Evolutionary conservation across 306 rosid genomes (phyloP).

Genomic region (Styphnolobium japonicum): DNA sequence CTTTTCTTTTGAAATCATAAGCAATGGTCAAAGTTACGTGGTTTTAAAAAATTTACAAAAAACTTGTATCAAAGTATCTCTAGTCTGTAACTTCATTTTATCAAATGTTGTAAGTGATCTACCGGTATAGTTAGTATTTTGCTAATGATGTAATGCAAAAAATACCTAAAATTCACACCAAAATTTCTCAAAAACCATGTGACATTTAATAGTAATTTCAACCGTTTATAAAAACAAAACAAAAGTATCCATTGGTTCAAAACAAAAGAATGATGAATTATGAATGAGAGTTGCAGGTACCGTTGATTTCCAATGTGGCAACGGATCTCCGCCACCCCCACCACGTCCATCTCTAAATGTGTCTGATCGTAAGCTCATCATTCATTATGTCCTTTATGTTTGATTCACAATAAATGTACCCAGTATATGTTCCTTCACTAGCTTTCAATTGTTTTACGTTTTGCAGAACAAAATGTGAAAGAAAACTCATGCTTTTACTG

Average conservation of each 20-base stretch:
- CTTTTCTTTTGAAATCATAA: too few species aligned
- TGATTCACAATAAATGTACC: not conserved
- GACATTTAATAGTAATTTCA: not conserved
- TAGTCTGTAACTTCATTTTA: too few species aligned
- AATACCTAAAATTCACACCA: not conserved
- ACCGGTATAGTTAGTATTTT: too few species aligned
- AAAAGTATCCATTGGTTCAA: not conserved
- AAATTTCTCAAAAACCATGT: not conserved
- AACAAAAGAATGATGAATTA: not conserved
- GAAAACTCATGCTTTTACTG: not conserved
- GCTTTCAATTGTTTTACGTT: not conserved
- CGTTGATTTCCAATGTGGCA: constrained; percentile 8
- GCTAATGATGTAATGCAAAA: too few species aligned
- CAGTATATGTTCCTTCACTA: not conserved
- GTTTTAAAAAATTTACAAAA: too few species aligned
- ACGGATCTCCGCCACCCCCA: not conserved
- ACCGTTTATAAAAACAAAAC: not conserved
- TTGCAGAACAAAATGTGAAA: not conserved
- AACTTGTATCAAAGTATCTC: too few species aligned
- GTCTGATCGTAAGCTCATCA: constrained; percentile 24
- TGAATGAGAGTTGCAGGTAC: constrained; percentile 31
- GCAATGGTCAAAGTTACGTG: too few species aligned
- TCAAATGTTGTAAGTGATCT: too few species aligned
- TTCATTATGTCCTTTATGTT: not conserved
- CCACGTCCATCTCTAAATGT: not conserved